Conservation (phyloP, 805 yeast species). For the Vanderwaltozyma polyspora region DNA sequence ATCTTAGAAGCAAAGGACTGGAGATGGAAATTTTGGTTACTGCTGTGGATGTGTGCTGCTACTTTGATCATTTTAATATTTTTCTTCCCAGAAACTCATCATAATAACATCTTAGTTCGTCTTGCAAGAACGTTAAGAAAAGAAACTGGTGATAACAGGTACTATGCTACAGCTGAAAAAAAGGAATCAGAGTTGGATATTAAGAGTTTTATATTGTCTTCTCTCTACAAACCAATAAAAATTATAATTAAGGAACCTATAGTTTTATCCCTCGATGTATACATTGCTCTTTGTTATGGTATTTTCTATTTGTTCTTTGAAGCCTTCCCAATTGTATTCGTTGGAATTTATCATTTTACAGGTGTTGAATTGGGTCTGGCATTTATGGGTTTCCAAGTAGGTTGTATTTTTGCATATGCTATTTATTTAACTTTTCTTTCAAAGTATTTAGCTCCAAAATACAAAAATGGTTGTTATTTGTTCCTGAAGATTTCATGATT, state of each 20-base stretch:
- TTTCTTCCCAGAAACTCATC: slow-evolving; percentile 41
- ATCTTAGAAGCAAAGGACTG: slow-evolving; percentile 36
- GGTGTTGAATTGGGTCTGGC: slow-evolving; percentile 35
- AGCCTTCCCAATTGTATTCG: slow-evolving; percentile 48
- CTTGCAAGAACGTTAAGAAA: slow-evolving; percentile 36
- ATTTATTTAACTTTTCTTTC: slow-evolving; percentile 20
- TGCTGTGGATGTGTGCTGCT: slow-evolving; percentile 32
- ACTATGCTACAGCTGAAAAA: slow-evolving; percentile 32
- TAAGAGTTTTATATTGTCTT: slow-evolving; percentile 18
- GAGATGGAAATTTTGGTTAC: slow-evolving; percentile 47
- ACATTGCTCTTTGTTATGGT: slow-evolving; percentile 43
- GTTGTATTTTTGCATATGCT: slow-evolving; percentile 31
- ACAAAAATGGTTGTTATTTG: slow-evolving; percentile 20
- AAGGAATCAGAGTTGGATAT: slow-evolving; percentile 20
- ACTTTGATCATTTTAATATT: slow-evolving; percentile 28
- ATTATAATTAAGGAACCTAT: slow-evolving; percentile 45
- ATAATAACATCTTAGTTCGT: slow-evolving; percentile 34
- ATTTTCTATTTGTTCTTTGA: slow-evolving; percentile 47
- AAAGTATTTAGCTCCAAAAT: slow-evolving; percentile 19
- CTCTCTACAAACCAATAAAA: slow-evolving; percentile 39
- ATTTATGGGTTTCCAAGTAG: slow-evolving; percentile 33
- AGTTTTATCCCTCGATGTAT: slow-evolving; percentile 42
- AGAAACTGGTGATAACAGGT: slow-evolving; percentile 37
- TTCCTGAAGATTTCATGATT: slow-evolving; percentile 36
- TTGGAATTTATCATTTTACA: slow-evolving; percentile 35